Evolutionary conservation across 257 asterid genomes (phyloP), one percentile per base, ranked within the genome.

Genomic region (Marsdenia floribunda): DNA sequence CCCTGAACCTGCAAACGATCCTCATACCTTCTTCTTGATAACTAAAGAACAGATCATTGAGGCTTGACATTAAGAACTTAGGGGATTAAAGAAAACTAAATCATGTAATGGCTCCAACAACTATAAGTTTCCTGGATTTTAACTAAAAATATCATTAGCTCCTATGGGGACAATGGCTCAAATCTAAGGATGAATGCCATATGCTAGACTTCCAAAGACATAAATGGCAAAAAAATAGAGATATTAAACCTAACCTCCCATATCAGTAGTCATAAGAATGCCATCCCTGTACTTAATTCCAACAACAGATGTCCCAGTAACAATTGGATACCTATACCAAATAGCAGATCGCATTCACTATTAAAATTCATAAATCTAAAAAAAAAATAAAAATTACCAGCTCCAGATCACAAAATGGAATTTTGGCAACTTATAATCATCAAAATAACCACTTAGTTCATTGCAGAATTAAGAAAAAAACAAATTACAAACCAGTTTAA

Each of bases 251-350:
- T 73, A 60, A 95, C 99, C 99, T 95, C 99, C 99, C 97, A 92
- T 90, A 79, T 92, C 98, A 80, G 96, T 90, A 67, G 89, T 94
- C 87, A 95, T 68, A 72, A 95, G 96, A 80, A 92, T 87, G 55
- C 98, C 99, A 87, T 95, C 98, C 82, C 90, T 95, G 87, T 84
- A 95, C 83, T 95, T 95, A 73, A 95, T 86, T 73, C 96, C 99
- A 54, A 92, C 75, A 78, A 92, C 97, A 26, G 97, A 95, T 1
- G 99, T 89, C 70, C 97, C 99, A 0, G 97, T 95, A 75, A 92
- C 97, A 83, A 90, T 89, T 0, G 99, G 97, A 78, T 72, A 77
- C 90, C 97, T 95, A 78, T 72, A 68, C 58, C 66, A 72, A 66
- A 71, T 68, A 35, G 68, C 37, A 67, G 21, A 15, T 63, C 46